Percentiles rank a stretch among this genome's conserved stretches.
Conservation (phyloP, 2,329 filamentous ascomycete genomes). For the Chaetomium globosum region DNA sequence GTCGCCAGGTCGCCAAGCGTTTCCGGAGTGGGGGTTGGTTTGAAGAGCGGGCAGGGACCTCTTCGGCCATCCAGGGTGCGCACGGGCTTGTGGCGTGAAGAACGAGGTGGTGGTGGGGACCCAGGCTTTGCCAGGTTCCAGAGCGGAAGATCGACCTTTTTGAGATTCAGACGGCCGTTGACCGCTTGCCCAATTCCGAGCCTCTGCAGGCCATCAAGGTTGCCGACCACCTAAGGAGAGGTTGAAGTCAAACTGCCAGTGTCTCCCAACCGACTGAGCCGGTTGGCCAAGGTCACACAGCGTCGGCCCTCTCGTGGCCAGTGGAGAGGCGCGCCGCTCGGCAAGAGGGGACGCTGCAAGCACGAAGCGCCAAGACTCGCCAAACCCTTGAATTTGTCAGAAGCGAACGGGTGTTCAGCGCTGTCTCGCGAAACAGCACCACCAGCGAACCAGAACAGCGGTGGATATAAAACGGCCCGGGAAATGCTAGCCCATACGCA, state of each 20-base stretch:
- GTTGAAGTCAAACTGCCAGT: not conserved
- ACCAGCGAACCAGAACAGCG: not conserved
- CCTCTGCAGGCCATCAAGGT: conserved; percentile 15
- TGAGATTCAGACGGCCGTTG: conserved; percentile 18
- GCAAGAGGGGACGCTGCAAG: not conserved
- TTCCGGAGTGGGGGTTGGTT: not conserved
- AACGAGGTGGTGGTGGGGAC: not conserved
- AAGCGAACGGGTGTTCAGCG: not conserved
- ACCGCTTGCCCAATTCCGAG: not conserved
- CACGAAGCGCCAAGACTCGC: conserved; percentile 15
- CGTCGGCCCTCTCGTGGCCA: not conserved
- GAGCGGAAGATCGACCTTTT: conserved; percentile 12
- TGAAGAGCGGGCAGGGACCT: not conserved
- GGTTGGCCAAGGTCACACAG: not conserved
- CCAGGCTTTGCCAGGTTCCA: conserved; percentile 6
- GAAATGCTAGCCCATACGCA: not conserved
- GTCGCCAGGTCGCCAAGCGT: not conserved
- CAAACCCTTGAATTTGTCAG: conserved; percentile 20
- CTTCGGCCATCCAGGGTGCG: not conserved
- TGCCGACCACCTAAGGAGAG: not conserved
- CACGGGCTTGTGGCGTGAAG: not conserved
- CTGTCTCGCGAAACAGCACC: not conserved
- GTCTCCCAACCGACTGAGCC: not conserved
- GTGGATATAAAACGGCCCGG: not conserved
- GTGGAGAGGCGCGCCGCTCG: conserved; percentile 4